phyloP scores from a whole-genome alignment of 73 alveolate genomes.

The Paramecium biaurelia region DNA sequence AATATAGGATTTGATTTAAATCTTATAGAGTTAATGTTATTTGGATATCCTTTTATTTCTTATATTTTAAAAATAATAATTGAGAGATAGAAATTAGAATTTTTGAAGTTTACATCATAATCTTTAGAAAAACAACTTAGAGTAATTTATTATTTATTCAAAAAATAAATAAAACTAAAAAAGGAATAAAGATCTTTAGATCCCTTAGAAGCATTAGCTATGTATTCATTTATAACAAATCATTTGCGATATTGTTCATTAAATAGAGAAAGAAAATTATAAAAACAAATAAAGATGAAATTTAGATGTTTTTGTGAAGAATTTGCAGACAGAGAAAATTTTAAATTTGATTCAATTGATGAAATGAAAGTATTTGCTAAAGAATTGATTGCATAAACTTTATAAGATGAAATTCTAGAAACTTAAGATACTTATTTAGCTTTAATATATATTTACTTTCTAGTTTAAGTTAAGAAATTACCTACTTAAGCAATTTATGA shows the following conservation, averaged over 20 bases:
- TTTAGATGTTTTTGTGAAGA: slow-evolving; percentile 27
- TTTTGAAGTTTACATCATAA: not conserved
- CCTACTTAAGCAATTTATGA: slow-evolving; percentile 29
- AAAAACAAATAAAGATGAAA: not conserved
- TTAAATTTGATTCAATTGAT: not conserved
- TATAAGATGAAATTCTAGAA: not conserved
- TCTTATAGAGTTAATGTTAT: not conserved
- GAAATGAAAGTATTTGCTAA: slow-evolving; percentile 9
- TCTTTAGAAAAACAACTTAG: not conserved
- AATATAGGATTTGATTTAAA: not conserved
- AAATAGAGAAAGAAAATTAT: not conserved
- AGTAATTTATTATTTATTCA: not conserved
- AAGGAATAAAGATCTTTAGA: not conserved
- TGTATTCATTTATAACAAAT: not conserved
- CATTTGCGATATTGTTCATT: slow-evolving; percentile 5
- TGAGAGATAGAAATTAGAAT: not conserved
- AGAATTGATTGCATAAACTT: not conserved
- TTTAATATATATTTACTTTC: not conserved
- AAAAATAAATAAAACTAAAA: not conserved
- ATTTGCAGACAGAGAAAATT: not conserved
- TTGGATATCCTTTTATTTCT: not conserved
- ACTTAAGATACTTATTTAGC: not conserved
- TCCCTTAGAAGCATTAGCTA: not conserved
- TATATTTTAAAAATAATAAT: not conserved
- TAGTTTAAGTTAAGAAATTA: not conserved